phyloP scores from a whole-genome alignment of 2,329 filamentous ascomycete genomes.

The Fusarium nygamai region DNA sequence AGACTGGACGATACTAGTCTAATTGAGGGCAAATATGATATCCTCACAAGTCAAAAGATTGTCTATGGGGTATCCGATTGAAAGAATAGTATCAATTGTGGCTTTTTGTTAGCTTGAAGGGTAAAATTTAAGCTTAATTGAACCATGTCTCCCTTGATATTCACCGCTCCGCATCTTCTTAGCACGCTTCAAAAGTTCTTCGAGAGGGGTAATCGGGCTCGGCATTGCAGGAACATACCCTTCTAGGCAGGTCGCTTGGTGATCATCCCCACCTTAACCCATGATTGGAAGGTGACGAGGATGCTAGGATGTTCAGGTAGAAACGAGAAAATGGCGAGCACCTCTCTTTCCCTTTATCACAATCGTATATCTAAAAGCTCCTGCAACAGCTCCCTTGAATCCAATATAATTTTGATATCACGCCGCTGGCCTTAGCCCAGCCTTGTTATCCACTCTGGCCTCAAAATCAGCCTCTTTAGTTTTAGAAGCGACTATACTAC shows the following conservation, averaged over 20 bases:
- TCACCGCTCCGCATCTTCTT: neutral
- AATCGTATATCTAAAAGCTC: neutral
- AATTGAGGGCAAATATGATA: neutral
- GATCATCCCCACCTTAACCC: neutral
- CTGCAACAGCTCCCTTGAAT: neutral
- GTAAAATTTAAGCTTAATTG: conserved; percentile 16
- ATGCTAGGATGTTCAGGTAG: neutral
- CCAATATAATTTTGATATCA: fast-evolving
- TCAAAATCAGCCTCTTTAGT: neutral
- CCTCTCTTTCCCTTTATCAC: neutral
- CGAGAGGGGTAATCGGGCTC: conserved; percentile 2
- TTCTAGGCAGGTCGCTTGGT: conserved; percentile 1
- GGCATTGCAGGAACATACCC: neutral
- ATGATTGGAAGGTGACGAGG: neutral
- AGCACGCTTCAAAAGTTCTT: neutral
- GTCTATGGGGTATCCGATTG: fast-evolving
- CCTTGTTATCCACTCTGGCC: neutral
- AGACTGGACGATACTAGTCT: fast-evolving
- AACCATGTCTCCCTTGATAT: neutral
- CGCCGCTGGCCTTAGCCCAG: fast-evolving
- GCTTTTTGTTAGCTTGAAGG: fast-evolving
- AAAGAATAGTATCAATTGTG: fast-evolving
- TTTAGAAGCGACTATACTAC: neutral
- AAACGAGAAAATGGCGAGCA: neutral
- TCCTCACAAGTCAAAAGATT: fast-evolving